These are phyloP conservation scores for Paraphoma sp. DNA, from an alignment of 2,329 filamentous ascomycete genomes.

Conservation along the genomic window DNA sequence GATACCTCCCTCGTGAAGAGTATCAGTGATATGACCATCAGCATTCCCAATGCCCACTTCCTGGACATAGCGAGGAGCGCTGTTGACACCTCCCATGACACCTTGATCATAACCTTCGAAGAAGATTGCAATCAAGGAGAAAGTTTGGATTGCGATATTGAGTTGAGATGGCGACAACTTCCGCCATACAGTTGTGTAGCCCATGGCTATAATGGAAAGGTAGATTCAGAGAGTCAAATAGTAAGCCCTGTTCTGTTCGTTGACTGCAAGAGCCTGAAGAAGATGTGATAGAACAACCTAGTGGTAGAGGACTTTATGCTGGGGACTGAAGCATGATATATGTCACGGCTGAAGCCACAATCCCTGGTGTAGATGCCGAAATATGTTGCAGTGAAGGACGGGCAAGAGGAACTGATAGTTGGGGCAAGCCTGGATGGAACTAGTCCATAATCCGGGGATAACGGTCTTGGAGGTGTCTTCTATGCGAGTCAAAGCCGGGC, in stretches of 20 bases:
- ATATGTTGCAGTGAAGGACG: too few species aligned
- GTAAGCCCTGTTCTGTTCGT: background rate
- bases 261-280: too few species aligned
- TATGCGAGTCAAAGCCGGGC: background rate
- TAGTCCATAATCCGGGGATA: background rate
- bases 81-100: slow-evolving; percentile 25
- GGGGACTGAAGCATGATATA: too few species aligned
- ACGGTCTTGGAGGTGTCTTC: background rate
- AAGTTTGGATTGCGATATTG: slow-evolving; percentile 1
- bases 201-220: background rate
- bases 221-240: background rate
- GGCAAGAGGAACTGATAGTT: background rate
- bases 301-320: too few species aligned
- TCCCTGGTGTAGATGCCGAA: too few species aligned
- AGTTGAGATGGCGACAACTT: slow-evolving; percentile 6
- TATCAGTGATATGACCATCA: slow-evolving; percentile 4
- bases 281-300: too few species aligned
- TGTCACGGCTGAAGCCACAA: too few species aligned
- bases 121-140: slow-evolving; percentile 8
- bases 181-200: slow-evolving; percentile 4
- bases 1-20: slow-evolving; percentile 4
- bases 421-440: background rate
- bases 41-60: slow-evolving; percentile 19
- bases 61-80: slow-evolving; percentile 9
- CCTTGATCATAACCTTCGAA: slow-evolving; percentile 31